phyloP scores from a whole-genome alignment of 75 land plant genomes.

The Pinus albicaulis region DNA sequence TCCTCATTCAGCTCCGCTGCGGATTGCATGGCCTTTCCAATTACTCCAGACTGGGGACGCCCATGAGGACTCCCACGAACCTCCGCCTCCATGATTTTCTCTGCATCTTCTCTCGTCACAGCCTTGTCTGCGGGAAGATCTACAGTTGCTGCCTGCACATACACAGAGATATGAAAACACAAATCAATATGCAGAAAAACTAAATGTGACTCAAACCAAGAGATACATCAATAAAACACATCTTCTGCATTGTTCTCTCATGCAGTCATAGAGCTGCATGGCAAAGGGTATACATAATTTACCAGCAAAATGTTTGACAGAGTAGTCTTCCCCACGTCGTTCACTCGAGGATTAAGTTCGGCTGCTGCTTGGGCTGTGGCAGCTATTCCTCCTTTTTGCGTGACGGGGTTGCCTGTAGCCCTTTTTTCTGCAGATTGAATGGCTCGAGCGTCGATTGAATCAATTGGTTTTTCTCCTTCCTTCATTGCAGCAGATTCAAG shows the following conservation, averaged over 20 bases:
- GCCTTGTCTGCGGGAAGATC: constrained; percentile 52
- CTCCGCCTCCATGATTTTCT: constrained; percentile 59
- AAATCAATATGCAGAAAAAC: no score
- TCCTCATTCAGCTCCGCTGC: constrained; percentile 61
- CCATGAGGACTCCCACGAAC: constrained; percentile 33
- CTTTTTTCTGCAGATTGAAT: constrained; percentile 69
- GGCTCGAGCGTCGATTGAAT: constrained; percentile 67
- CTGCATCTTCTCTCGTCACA: constrained; percentile 65
- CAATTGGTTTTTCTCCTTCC: constrained; percentile 54
- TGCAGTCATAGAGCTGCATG: neutral
- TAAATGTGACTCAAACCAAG: neutral
- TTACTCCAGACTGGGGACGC: constrained; percentile 44
- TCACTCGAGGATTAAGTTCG: constrained; percentile 21
- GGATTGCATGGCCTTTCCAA: constrained; percentile 50
- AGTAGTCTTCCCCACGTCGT: neutral
- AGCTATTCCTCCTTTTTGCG: constrained; percentile 48
- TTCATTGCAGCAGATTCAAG: constrained; percentile 53
- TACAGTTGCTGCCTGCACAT: constrained; percentile 47
- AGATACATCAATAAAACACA: constrained; percentile 10
- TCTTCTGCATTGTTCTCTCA: neutral
- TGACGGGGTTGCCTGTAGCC: constrained; percentile 46
- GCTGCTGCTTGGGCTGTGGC: constrained; percentile 75
- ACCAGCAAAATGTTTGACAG: neutral
- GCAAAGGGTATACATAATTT: neutral
- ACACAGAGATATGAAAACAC: neutral